Conservation (phyloP, 2,329 filamentous ascomycete species). For the Nakataea oryzae region DNA sequence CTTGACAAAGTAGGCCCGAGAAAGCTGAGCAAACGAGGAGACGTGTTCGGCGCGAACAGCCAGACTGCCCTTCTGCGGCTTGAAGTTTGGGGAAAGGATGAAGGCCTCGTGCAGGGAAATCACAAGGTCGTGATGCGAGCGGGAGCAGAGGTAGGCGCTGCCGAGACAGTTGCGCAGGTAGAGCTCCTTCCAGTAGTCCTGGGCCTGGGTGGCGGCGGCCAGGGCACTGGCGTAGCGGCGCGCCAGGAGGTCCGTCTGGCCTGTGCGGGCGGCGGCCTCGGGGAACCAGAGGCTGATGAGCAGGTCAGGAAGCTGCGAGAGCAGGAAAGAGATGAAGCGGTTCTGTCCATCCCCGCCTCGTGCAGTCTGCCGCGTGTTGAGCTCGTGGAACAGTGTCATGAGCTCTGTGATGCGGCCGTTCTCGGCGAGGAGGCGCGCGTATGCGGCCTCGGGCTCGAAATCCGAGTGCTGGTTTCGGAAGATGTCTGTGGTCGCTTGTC, state of each 20-base stretch:
- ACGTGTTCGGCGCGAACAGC: conserved; percentile 1
- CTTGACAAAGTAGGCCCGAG: background rate
- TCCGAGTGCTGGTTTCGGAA: background rate
- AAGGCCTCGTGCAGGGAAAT: background rate
- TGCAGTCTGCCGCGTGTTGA: background rate
- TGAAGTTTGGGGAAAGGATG: background rate
- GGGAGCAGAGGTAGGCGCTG: background rate
- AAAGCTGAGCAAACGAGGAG: background rate
- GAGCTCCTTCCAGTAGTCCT: conserved; percentile 1
- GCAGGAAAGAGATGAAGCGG: conserved; percentile 2
- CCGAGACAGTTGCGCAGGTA: conserved; percentile 4
- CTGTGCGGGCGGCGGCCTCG: conserved; percentile 2
- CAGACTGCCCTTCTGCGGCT: conserved; percentile 1
- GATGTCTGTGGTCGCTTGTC: background rate
- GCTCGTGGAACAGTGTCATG: background rate
- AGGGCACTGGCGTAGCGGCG: background rate
- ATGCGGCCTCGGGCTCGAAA: conserved; percentile 3
- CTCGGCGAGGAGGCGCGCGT: conserved; percentile 1
- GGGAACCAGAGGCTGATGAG: conserved; percentile 1
- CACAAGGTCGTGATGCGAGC: background rate
- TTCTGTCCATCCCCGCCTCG: background rate
- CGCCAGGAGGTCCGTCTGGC: background rate
- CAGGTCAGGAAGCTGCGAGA: background rate
- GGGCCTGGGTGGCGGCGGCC: background rate
- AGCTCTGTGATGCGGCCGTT: background rate